These are phyloP conservation scores for Arthrinium puccinioides DNA, from an alignment of 2,329 filamentous ascomycete genomes.

Conservation along the genomic window DNA sequence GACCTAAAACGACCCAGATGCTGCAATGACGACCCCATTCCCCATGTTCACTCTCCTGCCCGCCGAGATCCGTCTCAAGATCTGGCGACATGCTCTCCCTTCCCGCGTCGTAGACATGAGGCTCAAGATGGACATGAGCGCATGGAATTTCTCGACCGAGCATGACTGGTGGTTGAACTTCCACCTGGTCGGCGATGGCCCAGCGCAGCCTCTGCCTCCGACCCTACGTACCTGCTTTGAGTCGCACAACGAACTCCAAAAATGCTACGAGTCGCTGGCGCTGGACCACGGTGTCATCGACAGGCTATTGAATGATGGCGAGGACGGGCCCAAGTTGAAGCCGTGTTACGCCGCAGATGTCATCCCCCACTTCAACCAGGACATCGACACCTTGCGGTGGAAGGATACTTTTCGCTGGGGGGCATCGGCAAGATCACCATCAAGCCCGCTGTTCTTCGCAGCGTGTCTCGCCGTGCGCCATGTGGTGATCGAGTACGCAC, in stretches of 20 bases:
- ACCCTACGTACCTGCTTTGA: neutral
- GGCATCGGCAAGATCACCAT: neutral
- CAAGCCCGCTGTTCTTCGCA: slow-evolving; percentile 11
- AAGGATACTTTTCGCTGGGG: slow-evolving; percentile 9
- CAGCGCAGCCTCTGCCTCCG: neutral
- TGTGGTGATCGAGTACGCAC: slow-evolving; percentile 10
- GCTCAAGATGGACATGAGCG: slow-evolving; percentile 4
- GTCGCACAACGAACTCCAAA: slow-evolving; percentile 1
- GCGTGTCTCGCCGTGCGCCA: slow-evolving; percentile 12
- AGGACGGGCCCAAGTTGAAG: no score
- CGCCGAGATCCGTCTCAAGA: slow-evolving; percentile 2
- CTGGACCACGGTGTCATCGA: neutral
- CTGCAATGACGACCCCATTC: no score
- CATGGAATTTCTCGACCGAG: slow-evolving; percentile 1
- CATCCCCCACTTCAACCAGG: slow-evolving; percentile 7
- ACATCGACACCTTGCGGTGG: slow-evolving; percentile 12
- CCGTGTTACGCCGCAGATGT: neutral
- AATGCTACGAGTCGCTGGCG: slow-evolving; percentile 1
- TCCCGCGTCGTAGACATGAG: neutral
- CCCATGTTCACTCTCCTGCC: slow-evolving; percentile 1
- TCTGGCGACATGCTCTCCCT: slow-evolving; percentile 2
- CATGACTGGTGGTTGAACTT: slow-evolving; percentile 5
- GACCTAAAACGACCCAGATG: neutral
- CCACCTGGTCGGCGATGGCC: neutral
- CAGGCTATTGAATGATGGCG: neutral